Evolutionary conservation across 257 asterid genomes (phyloP), one percentile per base, ranked within the genome.

Genomic region (Solanum stenotomum): DNA sequence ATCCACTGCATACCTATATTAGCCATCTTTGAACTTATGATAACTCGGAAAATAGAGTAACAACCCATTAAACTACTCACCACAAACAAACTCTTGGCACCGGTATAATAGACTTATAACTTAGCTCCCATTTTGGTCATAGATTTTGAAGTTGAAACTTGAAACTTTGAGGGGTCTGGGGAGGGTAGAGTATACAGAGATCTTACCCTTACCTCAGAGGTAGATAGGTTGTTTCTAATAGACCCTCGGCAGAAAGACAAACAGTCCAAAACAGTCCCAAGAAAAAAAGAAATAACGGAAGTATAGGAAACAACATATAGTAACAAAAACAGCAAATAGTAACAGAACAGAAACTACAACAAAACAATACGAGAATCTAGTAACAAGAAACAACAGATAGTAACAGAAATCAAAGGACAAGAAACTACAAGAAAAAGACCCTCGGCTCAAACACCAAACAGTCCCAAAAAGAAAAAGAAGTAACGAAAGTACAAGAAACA

Each of bases 1-100:
- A 90, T 95, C 98, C 93, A 94, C 85, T 23, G 98, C 98, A 84
- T 96, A 96, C 77, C 99, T 75, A 35, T 75, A 75, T 75, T 75
- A 75, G 83, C 31, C 29, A 35, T 16, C 5, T 25, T 5, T 74
- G 82, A 74, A 35, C 29, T 35, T 35, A 22, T 10, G 10, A 23
- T 75, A 75, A 75, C 83, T 75, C 52, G 1, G 5, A 35, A 75
- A 75, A 22, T 22, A 10, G 29, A 75, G 29, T 75, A 74, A 74
- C 0, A 61, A 85, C 49, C 25, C 29, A 10, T 31, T 20, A 16
- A 68, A 84, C 35, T 27, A 79, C 15, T 25, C 29, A 37, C 13
- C 10, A 83, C 61, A 23, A 46, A 82, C 38, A 70, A 70, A 70
- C 20, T 70, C 77, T 29, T 70, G 38, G 77, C 38, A 70, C 77